Evolutionary conservation across 2,329 filamentous ascomycete genomes (phyloP), one percentile per base, ranked within the genome.

Genomic region (Aspergillus uvarum): DNA sequence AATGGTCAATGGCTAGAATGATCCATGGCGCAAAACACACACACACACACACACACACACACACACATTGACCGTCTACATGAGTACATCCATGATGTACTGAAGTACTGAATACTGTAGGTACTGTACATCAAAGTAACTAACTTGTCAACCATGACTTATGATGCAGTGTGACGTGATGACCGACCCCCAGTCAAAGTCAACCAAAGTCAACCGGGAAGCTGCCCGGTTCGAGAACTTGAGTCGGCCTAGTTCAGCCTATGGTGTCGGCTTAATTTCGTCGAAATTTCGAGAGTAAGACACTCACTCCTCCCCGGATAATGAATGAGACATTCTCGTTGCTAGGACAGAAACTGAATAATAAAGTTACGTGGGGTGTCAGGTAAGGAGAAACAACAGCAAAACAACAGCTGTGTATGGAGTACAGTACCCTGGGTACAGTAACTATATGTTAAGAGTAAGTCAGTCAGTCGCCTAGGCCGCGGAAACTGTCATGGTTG

Each of bases 291-390:
- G 31, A 44, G 12, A 19, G n/a, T 44, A 44, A 19, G 38, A 44
- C 38, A 44, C 14, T 1, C n/a, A 16, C 11, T 22, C 26, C 31
- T 29, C 26, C 26, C 26, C 26, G 26, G 44, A 44, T 22, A 4
- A 32, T 31, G 32, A 47, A 47, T 55, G 53, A 32, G 53, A 55
- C 53, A 38, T 47, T 55, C 53, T 16, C n/a, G 44, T 55, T 55
- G 53, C 53, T 35, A 29, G 53, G 53, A 55, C 53, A 48, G 11
- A 54, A 16, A 26, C 8, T 11, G 19, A 21, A 38, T 1, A 26
- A 49, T 31, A 22, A 54, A 31, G 42, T 47, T 24, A 19, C 42
- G 47, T 44, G 16, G 7, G 24, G n/a, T 21, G 38, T 38, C n/a
- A 32, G 21, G 32, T 35, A 44, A 55, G n/a, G 47, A 26, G 47